phyloP scores from a whole-genome alignment of 352 stramenopile genomes.

The Globisporangium middletonii region DNA sequence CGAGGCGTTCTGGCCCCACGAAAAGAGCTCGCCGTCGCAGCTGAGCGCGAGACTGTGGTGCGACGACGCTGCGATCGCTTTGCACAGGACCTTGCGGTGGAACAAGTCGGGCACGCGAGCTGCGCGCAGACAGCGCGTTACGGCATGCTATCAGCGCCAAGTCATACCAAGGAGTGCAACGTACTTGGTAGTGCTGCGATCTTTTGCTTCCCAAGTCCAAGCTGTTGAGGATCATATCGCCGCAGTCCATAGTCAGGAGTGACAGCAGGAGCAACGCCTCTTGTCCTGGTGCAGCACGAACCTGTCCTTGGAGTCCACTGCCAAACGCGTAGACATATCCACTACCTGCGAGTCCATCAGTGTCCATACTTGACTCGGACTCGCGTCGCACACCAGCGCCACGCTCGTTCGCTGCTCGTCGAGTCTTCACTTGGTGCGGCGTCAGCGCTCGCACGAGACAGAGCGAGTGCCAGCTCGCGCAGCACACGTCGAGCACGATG shows the following conservation, averaged over 20 bases:
- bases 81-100: conserved; percentile 43
- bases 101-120: conserved; percentile 50
- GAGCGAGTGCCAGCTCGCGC: conserved; percentile 64
- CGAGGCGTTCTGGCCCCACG: conserved; percentile 52
- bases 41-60: conserved; percentile 53
- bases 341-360: conserved; percentile 2
- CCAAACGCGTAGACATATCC: conserved; percentile 66
- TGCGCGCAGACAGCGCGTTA: conserved; percentile 4
- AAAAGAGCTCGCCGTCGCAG: conserved; percentile 57
- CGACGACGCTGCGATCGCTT: conserved; percentile 40
- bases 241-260: neutral
- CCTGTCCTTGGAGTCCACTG: conserved; percentile 62
- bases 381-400: neutral
- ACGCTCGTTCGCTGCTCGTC: neutral
- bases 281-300: conserved; percentile 7
- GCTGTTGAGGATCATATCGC: conserved; percentile 11
- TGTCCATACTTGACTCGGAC: neutral
- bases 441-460: conserved; percentile 30
- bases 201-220: conserved; percentile 70
- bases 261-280: neutral
- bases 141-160: neutral
- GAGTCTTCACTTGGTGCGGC: conserved; percentile 12
- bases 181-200: conserved; percentile 53
- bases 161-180: neutral
- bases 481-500: conserved; percentile 55